These are phyloP conservation scores for Cupressus sempervirens DNA, from an alignment of 75 land plant species.

Conservation along the genomic window DNA sequence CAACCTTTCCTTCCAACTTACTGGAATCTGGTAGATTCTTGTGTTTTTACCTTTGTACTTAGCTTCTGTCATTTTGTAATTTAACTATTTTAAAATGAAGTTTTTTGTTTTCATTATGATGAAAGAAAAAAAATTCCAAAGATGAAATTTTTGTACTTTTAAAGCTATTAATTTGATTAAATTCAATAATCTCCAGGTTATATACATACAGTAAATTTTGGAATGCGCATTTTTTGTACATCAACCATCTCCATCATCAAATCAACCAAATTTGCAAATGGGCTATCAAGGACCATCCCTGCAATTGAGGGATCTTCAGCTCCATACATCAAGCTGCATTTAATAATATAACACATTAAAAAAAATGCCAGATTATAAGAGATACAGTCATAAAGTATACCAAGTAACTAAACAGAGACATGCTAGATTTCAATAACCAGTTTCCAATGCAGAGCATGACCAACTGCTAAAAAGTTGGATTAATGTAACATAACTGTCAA, in stretches of 20 bases:
- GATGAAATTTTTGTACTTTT: background rate
- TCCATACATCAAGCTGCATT: slow-evolving; percentile 89
- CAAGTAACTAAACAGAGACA: background rate
- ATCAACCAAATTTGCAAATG: slow-evolving; percentile 93
- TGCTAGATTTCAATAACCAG: background rate
- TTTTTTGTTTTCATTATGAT: background rate
- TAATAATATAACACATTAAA: background rate
- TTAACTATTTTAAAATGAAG: background rate
- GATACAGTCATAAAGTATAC: too few species aligned
- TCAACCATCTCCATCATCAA: slow-evolving; percentile 99
- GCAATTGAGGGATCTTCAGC: slow-evolving; percentile 99
- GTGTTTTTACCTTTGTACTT: background rate
- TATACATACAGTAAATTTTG: slow-evolving; percentile 89
- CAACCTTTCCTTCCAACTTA: background rate
- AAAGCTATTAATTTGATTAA: background rate
- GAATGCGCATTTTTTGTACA: slow-evolving; percentile 86
- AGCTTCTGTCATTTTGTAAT: background rate
- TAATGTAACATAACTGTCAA: background rate
- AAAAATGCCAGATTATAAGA: background rate
- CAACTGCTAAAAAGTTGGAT: background rate
- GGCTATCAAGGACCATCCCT: slow-evolving; percentile 99
- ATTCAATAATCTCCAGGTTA: background rate
- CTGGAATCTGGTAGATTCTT: background rate
- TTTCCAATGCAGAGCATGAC: background rate
- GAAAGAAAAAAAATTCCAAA: background rate